Evolutionary conservation across 2,329 filamentous ascomycete genomes (phyloP).

Genomic region (Pseudonectria buxi): DNA sequence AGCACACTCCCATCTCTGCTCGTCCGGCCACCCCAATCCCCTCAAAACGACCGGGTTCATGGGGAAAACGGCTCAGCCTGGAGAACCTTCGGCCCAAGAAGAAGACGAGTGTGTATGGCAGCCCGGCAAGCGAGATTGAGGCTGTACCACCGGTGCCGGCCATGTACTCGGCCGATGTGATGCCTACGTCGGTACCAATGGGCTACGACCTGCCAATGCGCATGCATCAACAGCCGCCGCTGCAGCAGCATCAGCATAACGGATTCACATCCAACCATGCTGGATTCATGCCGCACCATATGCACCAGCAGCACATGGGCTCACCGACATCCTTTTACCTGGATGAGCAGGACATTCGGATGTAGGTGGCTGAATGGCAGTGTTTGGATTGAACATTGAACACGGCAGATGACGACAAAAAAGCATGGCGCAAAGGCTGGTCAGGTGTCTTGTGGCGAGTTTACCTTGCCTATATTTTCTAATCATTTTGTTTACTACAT

Average conservation of each 20-base stretch:
- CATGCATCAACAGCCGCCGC: slow-evolving; percentile 15
- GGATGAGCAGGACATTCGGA: slow-evolving; percentile 22
- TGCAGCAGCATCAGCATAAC: slow-evolving; percentile 3
- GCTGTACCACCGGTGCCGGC: slow-evolving; percentile 21
- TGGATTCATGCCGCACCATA: slow-evolving; percentile 17
- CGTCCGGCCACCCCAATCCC: slow-evolving; percentile 33
- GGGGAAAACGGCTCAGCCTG: slow-evolving; percentile 31
- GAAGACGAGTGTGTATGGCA: slow-evolving; percentile 26
- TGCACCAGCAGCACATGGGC: slow-evolving; percentile 20
- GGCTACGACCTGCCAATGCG: slow-evolving; percentile 24
- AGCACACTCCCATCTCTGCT: slow-evolving; percentile 15
- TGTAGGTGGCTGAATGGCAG: slow-evolving; percentile 11
- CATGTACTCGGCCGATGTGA: slow-evolving; percentile 23
- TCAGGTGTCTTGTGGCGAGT: too few relatives aligned
- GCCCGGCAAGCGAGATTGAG: slow-evolving; percentile 20
- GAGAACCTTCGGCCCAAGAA: slow-evolving; percentile 32
- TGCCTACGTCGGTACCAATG: slow-evolving; percentile 20
- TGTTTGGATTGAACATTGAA: slow-evolving; percentile 9
- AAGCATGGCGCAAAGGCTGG: too few relatives aligned
- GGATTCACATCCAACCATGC: slow-evolving; percentile 18
- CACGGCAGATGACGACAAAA: slow-evolving; percentile 9
- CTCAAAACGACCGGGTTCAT: slow-evolving; percentile 33
- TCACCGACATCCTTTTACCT: slow-evolving; percentile 23
- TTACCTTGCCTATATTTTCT: too few relatives aligned
- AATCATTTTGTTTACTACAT: too few relatives aligned